phyloP scores from a whole-genome alignment of 176 grass and related monocot species.

The Triticum timopheevii region DNA sequence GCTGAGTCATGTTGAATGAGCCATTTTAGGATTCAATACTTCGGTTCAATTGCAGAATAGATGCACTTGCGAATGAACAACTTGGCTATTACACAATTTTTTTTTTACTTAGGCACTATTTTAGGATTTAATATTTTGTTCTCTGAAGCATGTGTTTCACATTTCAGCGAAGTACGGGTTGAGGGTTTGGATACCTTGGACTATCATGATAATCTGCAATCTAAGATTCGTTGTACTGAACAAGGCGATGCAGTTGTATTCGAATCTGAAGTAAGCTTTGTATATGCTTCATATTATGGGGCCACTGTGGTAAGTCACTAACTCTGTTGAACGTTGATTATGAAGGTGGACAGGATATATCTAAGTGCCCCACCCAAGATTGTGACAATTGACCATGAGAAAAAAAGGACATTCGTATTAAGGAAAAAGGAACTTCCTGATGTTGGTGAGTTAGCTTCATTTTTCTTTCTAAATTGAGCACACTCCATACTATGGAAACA shows the following conservation, averaged over 20 bases:
- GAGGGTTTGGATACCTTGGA: conserved; percentile 91
- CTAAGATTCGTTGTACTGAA: conserved; percentile 60
- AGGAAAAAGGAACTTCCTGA: conserved; percentile 86
- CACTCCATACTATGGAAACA: too few relatives aligned
- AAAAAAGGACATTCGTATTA: conserved; percentile 76
- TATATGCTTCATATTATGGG: background rate
- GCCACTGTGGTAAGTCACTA: background rate
- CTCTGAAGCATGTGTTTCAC: background rate
- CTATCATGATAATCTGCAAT: conserved; percentile 74
- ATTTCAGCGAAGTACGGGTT: conserved; percentile 83
- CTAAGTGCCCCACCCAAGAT: conserved; percentile 67
- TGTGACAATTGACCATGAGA: conserved; percentile 80
- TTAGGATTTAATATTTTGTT: background rate
- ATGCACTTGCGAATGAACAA: conserved; percentile 4
- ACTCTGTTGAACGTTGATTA: conserved; percentile 1
- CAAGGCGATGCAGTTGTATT: conserved; percentile 90
- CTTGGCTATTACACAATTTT: background rate
- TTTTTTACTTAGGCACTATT: background rate
- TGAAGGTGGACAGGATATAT: conserved; percentile 81
- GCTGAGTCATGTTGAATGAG: background rate
- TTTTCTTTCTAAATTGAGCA: background rate
- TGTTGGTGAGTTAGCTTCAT: conserved; percentile 45
- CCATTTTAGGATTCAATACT: background rate
- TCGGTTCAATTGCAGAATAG: background rate
- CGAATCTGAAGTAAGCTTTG: conserved; percentile 73